Conservation (phyloP, 768 basidiomycete genomes). For the Rhizopogon vinicolor region DNA sequence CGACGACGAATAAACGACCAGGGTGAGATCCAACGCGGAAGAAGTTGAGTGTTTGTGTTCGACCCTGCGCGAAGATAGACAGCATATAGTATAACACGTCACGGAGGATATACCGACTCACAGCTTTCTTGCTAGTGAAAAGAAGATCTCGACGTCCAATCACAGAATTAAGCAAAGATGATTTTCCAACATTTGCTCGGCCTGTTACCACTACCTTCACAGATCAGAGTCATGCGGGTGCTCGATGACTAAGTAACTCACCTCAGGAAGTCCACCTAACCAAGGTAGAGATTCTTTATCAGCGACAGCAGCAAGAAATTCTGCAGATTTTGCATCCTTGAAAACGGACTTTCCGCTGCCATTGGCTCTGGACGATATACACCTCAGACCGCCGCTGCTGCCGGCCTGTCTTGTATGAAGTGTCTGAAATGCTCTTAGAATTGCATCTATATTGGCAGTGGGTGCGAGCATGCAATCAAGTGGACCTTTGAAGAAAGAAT, state of each 20-base stretch:
- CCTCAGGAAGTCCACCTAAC: constrained; percentile 20
- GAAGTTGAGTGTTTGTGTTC: constrained; percentile 70
- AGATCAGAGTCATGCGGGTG: neutral
- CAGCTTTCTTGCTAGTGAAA: constrained; percentile 67
- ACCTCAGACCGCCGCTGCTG: neutral
- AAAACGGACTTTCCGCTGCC: constrained; percentile 14
- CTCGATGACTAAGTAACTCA: constrained; percentile 11
- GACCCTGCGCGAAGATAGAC: constrained; percentile 41
- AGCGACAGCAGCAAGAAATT: constrained; percentile 22
- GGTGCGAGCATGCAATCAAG: neutral
- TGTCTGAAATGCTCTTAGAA: neutral
- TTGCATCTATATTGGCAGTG: neutral
- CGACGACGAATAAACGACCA: constrained; percentile 64
- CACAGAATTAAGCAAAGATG: constrained; percentile 66
- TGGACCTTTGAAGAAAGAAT: neutral
- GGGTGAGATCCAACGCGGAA: constrained; percentile 55
- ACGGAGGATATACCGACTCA: constrained; percentile 27
- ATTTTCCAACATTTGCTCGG: constrained; percentile 78
- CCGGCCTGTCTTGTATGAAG: neutral
- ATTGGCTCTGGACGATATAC: neutral
- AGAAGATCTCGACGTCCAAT: constrained; percentile 53
- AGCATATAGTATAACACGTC: neutral
- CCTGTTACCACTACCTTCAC: constrained; percentile 33
- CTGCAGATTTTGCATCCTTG: constrained; percentile 19
- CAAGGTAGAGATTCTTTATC: constrained; percentile 13